Conservation (phyloP, 768 basidiomycete genomes). For the Mycena crocata region DNA sequence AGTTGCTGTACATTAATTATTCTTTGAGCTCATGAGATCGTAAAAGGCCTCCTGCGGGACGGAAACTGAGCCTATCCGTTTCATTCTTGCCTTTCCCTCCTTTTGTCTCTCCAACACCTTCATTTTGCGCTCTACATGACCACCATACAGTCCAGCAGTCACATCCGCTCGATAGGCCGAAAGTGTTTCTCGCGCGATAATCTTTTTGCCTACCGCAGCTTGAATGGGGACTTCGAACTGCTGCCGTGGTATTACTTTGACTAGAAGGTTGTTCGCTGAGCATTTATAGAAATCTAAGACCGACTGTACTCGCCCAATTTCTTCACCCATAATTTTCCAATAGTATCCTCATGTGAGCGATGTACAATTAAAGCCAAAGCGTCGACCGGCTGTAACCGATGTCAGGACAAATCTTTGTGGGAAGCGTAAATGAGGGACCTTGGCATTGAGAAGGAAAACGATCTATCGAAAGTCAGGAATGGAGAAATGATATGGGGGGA, state of each 20-base stretch:
- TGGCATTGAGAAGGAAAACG: constrained; percentile 84
- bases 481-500: neutral
- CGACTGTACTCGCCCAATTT: constrained; percentile 75
- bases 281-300: neutral
- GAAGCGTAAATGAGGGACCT: constrained; percentile 1
- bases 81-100: constrained; percentile 91
- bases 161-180: constrained; percentile 91
- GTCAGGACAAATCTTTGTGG: neutral
- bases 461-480: constrained; percentile 62
- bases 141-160: constrained; percentile 77
- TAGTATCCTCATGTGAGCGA: constrained; percentile 75
- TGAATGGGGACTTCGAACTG: constrained; percentile 97
- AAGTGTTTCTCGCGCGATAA: constrained; percentile 91
- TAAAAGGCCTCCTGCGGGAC: constrained; percentile 98
- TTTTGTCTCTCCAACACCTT: constrained; percentile 92
- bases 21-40: constrained; percentile 80
- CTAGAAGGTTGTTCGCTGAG: constrained; percentile 49
- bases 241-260: constrained; percentile 93
- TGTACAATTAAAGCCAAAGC: constrained; percentile 95
- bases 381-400: constrained; percentile 80
- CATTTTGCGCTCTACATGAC: constrained; percentile 94
- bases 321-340: constrained; percentile 89
- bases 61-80: constrained; percentile 87
- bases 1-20: constrained; percentile 36
- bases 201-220: constrained; percentile 86